Percentiles rank a stretch among this genome's conserved stretches.
Evolutionary conservation across 208 protist species (phyloP).

Genomic region (Crithidia brevicula): DNA sequence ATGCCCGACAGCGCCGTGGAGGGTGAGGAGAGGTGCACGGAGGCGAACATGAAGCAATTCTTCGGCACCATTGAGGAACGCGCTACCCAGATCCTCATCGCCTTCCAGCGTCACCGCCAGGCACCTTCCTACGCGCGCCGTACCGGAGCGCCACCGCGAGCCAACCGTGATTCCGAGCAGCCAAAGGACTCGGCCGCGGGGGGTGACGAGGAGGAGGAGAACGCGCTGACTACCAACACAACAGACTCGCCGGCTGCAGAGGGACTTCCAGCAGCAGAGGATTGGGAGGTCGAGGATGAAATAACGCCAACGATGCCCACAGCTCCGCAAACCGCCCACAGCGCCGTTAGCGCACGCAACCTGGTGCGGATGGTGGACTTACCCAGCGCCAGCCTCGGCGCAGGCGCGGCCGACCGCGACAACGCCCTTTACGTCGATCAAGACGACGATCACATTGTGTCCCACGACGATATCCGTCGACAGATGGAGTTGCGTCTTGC

Average conservation of each 20-base stretch:
- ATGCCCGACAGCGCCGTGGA: constrained; percentile 25
- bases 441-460: constrained; percentile 81
- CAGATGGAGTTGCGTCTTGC: constrained; percentile 85
- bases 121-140: constrained; percentile 9
- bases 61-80: constrained; percentile 93
- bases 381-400: constrained; percentile 75
- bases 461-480: constrained; percentile 79
- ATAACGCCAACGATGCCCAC: constrained; percentile 51
- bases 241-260: constrained; percentile 31
- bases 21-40: constrained; percentile 59
- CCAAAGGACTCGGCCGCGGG: constrained; percentile 8
- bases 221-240: constrained; percentile 29
- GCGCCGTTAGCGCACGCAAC: constrained; percentile 58
- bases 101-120: constrained; percentile 60
- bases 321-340: constrained; percentile 48
- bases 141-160: constrained; percentile 3
- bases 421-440: constrained; percentile 42
- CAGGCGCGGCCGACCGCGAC: constrained; percentile 23
- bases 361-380: constrained; percentile 73
- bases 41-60: constrained; percentile 88
- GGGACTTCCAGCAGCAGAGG: constrained; percentile 25
- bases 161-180: constrained; percentile 11
- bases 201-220: constrained; percentile 31
- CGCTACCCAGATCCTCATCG: constrained; percentile 77
- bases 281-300: constrained; percentile 32